Conservation (phyloP, 1,284 basidiomycete species). For the Ceratobasidium papillatum region DNA sequence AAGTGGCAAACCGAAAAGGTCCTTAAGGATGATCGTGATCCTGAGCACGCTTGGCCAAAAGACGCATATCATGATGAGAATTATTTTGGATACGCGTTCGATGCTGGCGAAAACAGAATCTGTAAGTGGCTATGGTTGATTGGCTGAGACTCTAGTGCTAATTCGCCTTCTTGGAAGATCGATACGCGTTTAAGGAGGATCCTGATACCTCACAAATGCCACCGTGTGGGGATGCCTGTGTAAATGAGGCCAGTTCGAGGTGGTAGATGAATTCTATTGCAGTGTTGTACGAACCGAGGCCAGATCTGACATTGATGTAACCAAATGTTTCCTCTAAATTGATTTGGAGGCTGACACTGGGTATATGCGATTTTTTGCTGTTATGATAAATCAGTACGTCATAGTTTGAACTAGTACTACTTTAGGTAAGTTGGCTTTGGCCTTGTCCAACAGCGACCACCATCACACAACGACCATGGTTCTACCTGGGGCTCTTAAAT, state of each 20-base stretch:
- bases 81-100: constrained; percentile 30
- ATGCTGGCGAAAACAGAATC: constrained; percentile 24
- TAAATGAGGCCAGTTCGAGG: neutral
- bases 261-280: too few species aligned
- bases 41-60: constrained; percentile 14
- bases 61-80: constrained; percentile 29
- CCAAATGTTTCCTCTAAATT: too few species aligned
- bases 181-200: constrained; percentile 39
- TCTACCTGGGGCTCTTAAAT: neutral
- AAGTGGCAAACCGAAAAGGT: neutral
- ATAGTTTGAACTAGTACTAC: neutral
- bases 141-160: neutral
- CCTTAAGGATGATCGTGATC: constrained; percentile 2
- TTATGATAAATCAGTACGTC: neutral
- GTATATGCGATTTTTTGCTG: too few species aligned
- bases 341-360: too few species aligned
- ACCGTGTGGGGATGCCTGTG: constrained; percentile 23
- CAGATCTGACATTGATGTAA: too few species aligned
- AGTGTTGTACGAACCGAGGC: too few species aligned
- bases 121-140: constrained; percentile 1
- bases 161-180: neutral
- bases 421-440: neutral
- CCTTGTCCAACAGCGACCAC: neutral
- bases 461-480: neutral
- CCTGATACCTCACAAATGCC: constrained; percentile 11